Base-by-base conservation (phyloP, 192 early-diverging fungal genomes). In the Coemansia guatemalensis region DNA sequence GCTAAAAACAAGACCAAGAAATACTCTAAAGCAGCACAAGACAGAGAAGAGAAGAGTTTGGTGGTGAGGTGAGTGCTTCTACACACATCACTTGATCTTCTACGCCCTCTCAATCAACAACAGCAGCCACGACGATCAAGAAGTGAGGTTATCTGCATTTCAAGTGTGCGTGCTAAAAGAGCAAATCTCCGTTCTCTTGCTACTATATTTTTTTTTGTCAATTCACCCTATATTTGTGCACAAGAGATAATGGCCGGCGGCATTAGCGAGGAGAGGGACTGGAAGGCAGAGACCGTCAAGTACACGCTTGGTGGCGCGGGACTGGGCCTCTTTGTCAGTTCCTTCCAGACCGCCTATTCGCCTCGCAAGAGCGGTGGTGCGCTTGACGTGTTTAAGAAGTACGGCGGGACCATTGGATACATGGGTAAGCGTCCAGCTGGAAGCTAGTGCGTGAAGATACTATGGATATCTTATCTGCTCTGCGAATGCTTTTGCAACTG, bases 251-350 rank as follows among this genome's bases (percentile, higher is more conserved):
- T 59, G 58, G 47, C 41, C 22, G n/a, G 47, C 33, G 58, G 39
- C 22, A 60, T 49, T 32, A 29, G 48, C 44, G 61, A 56, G 26
- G 56, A 65, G 29, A 68, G 60, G 69, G 72, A 74, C 47, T 81
- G 78, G 78, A 71, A 75, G 65, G 27, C 53, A 49, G 73, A 72
- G 50, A 62, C 78, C 7, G 73, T 66, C 24, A 75, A 71, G 67
- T 81, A 81, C 62, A 70, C 78, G 20, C 73, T 81, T 26, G 69
- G 73, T 26, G 78, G 78, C 47, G 88, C 83, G 64, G 89, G 85
- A 53, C 56, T 85, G n/a, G 89, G 89, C 63, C 72, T 91, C 39
- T 69, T 91, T 58, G 82, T 87, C 29, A 86, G 87, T 20, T 85
- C 89, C 9, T 84, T 86, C 55, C 88, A 89, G 69, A 91, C 88